Evolutionary conservation across 495 filamentous ascomycete genomes (phyloP).

Genomic region (Umbilicaria muhlenbergii): DNA sequence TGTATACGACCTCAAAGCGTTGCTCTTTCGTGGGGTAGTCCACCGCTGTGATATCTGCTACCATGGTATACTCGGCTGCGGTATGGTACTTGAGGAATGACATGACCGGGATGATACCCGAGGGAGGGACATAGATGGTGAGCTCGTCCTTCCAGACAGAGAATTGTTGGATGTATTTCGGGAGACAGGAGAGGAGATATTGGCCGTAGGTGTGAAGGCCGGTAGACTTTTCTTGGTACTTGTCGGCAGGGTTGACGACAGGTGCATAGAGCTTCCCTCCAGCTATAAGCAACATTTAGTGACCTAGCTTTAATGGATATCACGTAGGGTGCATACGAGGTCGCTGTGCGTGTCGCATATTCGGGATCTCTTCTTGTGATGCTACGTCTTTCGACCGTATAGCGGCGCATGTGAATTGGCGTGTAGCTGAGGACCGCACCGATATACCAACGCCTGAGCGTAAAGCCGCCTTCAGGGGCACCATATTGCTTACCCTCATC

Average conservation of each 20-base stretch:
- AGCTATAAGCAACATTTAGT: constrained; percentile 23
- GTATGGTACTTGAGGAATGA: constrained; percentile 96
- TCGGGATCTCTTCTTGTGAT: constrained; percentile 30
- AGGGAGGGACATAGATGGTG: constrained; percentile 76
- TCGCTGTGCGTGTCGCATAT: constrained; percentile 50
- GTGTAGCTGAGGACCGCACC: neutral
- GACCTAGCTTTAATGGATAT: neutral
- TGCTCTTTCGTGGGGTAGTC: constrained; percentile 90
- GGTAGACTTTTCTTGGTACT: constrained; percentile 70
- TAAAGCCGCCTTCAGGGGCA: no score
- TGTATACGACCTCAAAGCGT: constrained; percentile 98
- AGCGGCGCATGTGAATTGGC: constrained; percentile 12
- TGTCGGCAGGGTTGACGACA: constrained; percentile 83
- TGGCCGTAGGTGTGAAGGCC: constrained; percentile 83
- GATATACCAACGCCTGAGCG: neutral
- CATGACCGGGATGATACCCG: constrained; percentile 79
- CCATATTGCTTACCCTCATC: no score
- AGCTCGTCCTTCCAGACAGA: constrained; percentile 99
- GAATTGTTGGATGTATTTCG: constrained; percentile 98
- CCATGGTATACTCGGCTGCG: constrained; percentile 86
- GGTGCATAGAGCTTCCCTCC: constrained; percentile 54
- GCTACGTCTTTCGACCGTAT: constrained; percentile 17
- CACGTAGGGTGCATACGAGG: constrained; percentile 33
- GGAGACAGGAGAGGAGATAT: constrained; percentile 90
- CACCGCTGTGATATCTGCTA: constrained; percentile 82